Conservation (phyloP, 2,329 filamentous ascomycete genomes). For the Calonectria ilicicola region DNA sequence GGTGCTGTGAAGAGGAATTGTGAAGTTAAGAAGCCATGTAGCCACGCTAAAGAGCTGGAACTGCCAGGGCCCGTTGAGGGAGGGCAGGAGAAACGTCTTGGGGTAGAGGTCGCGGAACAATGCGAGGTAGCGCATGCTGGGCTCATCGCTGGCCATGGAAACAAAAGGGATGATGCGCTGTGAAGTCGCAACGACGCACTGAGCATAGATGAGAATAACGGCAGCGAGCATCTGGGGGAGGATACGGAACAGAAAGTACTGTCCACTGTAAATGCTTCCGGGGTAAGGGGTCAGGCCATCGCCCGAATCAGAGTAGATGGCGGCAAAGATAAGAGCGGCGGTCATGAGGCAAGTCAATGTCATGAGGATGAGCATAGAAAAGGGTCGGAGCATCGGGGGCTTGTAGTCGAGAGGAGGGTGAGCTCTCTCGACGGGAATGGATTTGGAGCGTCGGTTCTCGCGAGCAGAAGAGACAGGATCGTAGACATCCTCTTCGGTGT, state of each 20-base stretch:
- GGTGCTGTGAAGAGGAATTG: constrained; percentile 83
- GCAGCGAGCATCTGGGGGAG: constrained; percentile 83
- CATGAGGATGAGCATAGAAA: constrained; percentile 71
- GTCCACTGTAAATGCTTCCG: constrained; percentile 73
- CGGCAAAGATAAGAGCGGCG: constrained; percentile 77
- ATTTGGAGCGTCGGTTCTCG: constrained; percentile 48
- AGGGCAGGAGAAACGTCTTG: constrained; percentile 73
- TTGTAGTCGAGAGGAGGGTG: constrained; percentile 73
- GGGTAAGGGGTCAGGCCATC: constrained; percentile 77
- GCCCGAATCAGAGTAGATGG: constrained; percentile 73
- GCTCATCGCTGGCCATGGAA: constrained; percentile 76
- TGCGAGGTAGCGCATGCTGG: constrained; percentile 70
- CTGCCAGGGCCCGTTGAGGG: constrained; percentile 71
- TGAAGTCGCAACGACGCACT: constrained; percentile 80
- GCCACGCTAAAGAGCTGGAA: constrained; percentile 75
- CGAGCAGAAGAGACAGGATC: constrained; percentile 34
- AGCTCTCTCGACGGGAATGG: constrained; percentile 52
- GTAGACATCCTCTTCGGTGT: constrained; percentile 28
- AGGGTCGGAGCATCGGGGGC: constrained; percentile 76
- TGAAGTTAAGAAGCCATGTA: constrained; percentile 84
- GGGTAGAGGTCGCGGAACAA: constrained; percentile 78
- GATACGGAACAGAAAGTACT: constrained; percentile 90
- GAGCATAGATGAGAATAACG: constrained; percentile 79
- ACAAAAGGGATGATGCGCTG: constrained; percentile 83
- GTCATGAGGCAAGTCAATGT: constrained; percentile 77